These are phyloP conservation scores for Diversispora eburnea DNA, from an alignment of 192 early-diverging fungal species.

Conservation along the genomic window DNA sequence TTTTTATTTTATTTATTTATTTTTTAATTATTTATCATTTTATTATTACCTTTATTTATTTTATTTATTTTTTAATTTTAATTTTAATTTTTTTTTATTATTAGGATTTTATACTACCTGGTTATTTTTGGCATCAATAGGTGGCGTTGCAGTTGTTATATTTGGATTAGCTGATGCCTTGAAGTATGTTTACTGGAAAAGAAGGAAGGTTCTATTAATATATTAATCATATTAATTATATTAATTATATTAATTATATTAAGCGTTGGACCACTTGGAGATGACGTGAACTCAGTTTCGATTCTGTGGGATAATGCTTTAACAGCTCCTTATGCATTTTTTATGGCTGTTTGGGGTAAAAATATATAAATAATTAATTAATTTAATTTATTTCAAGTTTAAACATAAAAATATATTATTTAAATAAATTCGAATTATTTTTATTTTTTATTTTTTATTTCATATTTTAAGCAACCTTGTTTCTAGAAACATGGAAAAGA, in stretches of 20 bases:
- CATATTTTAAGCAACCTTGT: slow-evolving; percentile 36
- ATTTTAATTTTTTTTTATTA: background rate
- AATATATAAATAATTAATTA: background rate
- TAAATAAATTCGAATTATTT: background rate
- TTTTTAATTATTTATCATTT: too few relatives aligned
- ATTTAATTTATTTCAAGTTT: background rate
- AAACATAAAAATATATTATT: background rate
- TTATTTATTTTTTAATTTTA: background rate
- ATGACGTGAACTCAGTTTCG: background rate
- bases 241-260: background rate
- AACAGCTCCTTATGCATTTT: slow-evolving; percentile 54
- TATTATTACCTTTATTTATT: too few relatives aligned
- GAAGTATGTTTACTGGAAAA: background rate
- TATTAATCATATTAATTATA: background rate
- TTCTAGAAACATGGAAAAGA: slow-evolving; percentile 64
- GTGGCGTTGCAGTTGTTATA: slow-evolving; percentile 50
- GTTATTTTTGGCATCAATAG: slow-evolving; percentile 45
- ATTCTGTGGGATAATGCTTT: slow-evolving; percentile 57
- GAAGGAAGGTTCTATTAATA: background rate
- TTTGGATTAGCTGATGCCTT: slow-evolving; percentile 40
- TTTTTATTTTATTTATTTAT: background rate
- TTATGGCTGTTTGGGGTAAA: slow-evolving; percentile 59
- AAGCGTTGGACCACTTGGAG: background rate
- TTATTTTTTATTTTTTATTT: background rate
- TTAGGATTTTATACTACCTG: slow-evolving; percentile 59